These are phyloP conservation scores for Alternaria sp. DNA, from an alignment of 2,329 filamentous ascomycete genomes.

Conservation along the genomic window DNA sequence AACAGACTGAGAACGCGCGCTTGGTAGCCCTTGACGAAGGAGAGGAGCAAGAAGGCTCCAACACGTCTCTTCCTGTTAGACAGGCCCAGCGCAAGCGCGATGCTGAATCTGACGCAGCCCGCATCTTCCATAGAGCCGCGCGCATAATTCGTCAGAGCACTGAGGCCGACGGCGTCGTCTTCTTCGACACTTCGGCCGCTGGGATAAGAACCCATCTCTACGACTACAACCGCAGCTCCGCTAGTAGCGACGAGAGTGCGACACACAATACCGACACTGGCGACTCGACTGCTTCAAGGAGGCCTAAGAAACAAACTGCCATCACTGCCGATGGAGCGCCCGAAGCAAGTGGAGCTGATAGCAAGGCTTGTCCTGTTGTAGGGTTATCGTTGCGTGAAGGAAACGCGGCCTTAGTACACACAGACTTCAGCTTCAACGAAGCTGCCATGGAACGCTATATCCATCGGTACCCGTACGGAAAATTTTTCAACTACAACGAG, in stretches of 20 bases:
- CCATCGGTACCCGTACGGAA: constrained; percentile 42
- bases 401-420: constrained; percentile 28
- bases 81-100: constrained; percentile 34
- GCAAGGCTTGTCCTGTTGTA: constrained; percentile 36
- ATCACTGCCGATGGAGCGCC: constrained; percentile 3
- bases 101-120: constrained; percentile 32
- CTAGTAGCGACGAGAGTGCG: constrained; percentile 39
- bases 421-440: constrained; percentile 44
- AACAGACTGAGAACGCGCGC: constrained; percentile 46
- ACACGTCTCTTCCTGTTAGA: constrained; percentile 15
- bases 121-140: constrained; percentile 48
- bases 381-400: constrained; percentile 34
- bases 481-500: constrained; percentile 48
- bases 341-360: constrained; percentile 20
- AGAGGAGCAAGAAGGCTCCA: constrained; percentile 23
- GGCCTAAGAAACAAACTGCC: constrained; percentile 23
- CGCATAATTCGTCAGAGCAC: constrained; percentile 46
- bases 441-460: constrained; percentile 47
- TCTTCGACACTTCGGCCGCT: constrained; percentile 46
- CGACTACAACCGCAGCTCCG: constrained; percentile 23
- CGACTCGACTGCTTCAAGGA: constrained; percentile 32
- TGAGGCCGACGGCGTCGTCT: constrained; percentile 45
- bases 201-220: constrained; percentile 36
- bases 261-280: constrained; percentile 44
- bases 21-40: constrained; percentile 38